These are phyloP conservation scores for Sarocladiaceae sp. DNA, from an alignment of 2,329 filamentous ascomycete species.

Conservation along the genomic window DNA sequence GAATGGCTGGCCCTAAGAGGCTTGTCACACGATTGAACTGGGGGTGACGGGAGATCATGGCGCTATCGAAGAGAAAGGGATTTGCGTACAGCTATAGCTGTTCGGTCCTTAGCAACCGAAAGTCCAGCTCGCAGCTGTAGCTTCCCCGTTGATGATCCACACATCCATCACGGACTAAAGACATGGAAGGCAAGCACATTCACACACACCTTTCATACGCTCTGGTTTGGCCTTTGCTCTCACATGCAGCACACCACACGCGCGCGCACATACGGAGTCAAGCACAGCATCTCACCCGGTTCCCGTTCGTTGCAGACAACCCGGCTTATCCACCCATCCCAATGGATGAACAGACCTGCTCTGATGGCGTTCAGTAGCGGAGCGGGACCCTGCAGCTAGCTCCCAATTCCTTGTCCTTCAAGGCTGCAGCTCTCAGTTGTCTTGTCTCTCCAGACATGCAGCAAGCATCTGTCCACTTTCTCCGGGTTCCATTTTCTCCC, in stretches of 20 bases:
- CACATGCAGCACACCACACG: neutral
- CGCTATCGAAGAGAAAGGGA: too few species aligned
- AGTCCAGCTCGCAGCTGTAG: too few species aligned
- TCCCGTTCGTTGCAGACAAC: neutral
- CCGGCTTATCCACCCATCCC: neutral
- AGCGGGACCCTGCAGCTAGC: constrained; percentile 5
- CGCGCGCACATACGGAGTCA: too few species aligned
- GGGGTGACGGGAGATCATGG: too few species aligned
- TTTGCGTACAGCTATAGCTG: too few species aligned
- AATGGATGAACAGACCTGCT: too few species aligned
- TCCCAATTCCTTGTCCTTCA: neutral
- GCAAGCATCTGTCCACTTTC: neutral
- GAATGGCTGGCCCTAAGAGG: too few species aligned
- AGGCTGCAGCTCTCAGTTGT: neutral
- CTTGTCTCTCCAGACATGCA: neutral
- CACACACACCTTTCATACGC: neutral
- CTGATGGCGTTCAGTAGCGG: too few species aligned
- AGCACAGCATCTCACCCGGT: neutral
- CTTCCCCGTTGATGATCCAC: constrained; percentile 1
- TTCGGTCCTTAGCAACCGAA: too few species aligned
- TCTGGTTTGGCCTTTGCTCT: too few species aligned
- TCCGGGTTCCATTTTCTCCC: neutral
- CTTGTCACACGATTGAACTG: neutral
- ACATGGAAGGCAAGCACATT: neutral
- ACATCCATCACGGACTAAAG: neutral